Evolutionary conservation across 352 stramenopile species (phyloP), one percentile per base, ranked within the genome.

Genomic region (Pythium guiyangense): DNA sequence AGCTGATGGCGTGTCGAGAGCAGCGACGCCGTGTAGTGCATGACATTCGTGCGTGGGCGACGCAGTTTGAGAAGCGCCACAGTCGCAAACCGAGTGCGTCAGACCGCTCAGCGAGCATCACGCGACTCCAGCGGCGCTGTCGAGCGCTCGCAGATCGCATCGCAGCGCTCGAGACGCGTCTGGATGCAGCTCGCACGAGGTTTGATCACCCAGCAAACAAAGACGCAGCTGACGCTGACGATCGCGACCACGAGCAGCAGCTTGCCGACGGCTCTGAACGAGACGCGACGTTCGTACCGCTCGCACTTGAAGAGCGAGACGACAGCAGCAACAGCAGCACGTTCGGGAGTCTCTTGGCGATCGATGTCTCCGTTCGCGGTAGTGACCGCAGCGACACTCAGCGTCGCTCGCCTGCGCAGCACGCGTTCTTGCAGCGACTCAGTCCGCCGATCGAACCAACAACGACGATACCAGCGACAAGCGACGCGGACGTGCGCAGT

Each of bases 1-100:
- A 88, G 54, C 57, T 84, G 11, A 34, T 6, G 17, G 66, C 70
- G 45, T 88, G 69, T 17, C 63, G 71, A 12, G 62, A 67, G 3
- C 63, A 73, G 58, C 71, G 73, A 26, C 58, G 54, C 5, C 56
- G 66, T 9, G 61, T 81, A 27, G 54, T 72, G 10, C 63, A 73
- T 5, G 69, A 88, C 50, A 67, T 88, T 27, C 74, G 66, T 3
- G 29, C 52, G 4, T 88, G 78, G 78, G 59, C 74, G 55, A 50
- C 49, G 14, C 72, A 83, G 44, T 88, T 88, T 34, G 78, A 86
- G 52, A 82, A 73, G 46, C 73, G 70, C 29, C 75, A 85, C 39
- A 52, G 62, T 6, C 67, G 67, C n/a, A 85, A 82, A 46, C 67
- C 78, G 1, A 72, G 58, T 0, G 17, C 58, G 1, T 50, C 56